Evolutionary conservation across 345 rosid genomes (phyloP), one percentile per base, ranked within the genome.

Genomic region (Brassica carinata): DNA sequence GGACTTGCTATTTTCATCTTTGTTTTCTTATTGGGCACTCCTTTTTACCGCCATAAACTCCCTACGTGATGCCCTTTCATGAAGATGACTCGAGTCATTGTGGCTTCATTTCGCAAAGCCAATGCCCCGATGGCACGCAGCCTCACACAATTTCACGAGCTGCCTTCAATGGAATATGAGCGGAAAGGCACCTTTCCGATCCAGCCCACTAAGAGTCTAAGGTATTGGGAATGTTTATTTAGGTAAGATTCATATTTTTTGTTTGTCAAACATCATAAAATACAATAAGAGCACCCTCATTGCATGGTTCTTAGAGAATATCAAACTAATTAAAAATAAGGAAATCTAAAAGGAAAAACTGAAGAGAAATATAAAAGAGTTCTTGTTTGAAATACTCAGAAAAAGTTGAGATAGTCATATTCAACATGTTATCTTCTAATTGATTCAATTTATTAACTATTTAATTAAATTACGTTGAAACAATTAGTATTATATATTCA

Each of bases 1-100:
- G 99, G 97, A 3, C 89, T 92, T 19, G 77, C 85, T 0, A 73
- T 90, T 9, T 93, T 97, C 1, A 74, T 92, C 7, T 4, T 14
- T 7, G 78, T 93, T 65, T 93, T 96, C 71, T 15, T 96, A 51
- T 83, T 88, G 0, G 98, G 98, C 0, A 90, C 97, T 15, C 97
- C 83, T 0, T 89, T 83, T 55, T 90, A 96, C 29, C 84, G 99
- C 67, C 99, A 93, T 77, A 86, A 77, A 51, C 71, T 86, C 8
- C 97, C 99, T 0, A 8, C 84, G 0, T 94, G 92, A 31, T 90
- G 98, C 72, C 89, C 97, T 0, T 93, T 96, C 55, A 84, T 89
- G 1, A 87, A 86, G 80, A 93, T 93, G 97, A 85, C 92, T 57
- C 74, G 59, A 83, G 98, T 92, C 85, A 84, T 92, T 4, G 86